Evolutionary conservation across 2,329 filamentous ascomycete genomes (phyloP), one percentile per base, ranked within the genome.

Genomic region (Magnaporthiopsis incrustans): DNA sequence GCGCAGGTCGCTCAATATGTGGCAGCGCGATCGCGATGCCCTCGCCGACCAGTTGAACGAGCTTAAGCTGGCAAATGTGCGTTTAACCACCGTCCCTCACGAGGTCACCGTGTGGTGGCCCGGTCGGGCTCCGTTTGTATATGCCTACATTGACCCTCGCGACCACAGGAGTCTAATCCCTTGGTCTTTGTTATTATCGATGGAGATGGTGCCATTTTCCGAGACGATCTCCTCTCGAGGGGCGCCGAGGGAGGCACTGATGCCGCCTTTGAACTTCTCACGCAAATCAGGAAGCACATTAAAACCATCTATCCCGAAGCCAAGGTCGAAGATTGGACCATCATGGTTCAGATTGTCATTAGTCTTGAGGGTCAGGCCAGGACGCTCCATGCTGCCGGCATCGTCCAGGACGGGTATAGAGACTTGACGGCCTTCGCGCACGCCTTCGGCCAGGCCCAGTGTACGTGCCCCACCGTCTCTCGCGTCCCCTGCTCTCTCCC

Each of bases 181-280:
- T 75, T 76, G 50, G 74, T 72, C 12, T 73, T 71, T 53, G 71
- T 72, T 32, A 70, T 76, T 58, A 71, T 77, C 26, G 74, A 77
- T 32, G 75, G 75, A 22, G 74, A 76, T 38, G 74, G 74, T 2
- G 73, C 73, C 15, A 66, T 74, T 25, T 77, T 77, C 59, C 68
- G 69, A 26, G 73, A 75, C 15, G 70, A 72, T 4, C 68, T 74
- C 35, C 71, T 76, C 30, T 67, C 66, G 27, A 66, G 64, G 10
- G 73, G 74, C 18, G 71, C 72, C 15, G 71, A 74, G 12, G 75
- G 74, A 32, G 75, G 75, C 59, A 67, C 68, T 11, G 66, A 71
- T 14, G 74, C 74, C 18, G 74, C 73, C 4, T 71, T 74, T 33
- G 67, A 72, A 14, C 69, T 73, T 3, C 63, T 67, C 26, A 66